These are phyloP conservation scores for Apiospora saccharicola DNA, from an alignment of 2,329 filamentous ascomycete genomes.

Conservation along the genomic window DNA sequence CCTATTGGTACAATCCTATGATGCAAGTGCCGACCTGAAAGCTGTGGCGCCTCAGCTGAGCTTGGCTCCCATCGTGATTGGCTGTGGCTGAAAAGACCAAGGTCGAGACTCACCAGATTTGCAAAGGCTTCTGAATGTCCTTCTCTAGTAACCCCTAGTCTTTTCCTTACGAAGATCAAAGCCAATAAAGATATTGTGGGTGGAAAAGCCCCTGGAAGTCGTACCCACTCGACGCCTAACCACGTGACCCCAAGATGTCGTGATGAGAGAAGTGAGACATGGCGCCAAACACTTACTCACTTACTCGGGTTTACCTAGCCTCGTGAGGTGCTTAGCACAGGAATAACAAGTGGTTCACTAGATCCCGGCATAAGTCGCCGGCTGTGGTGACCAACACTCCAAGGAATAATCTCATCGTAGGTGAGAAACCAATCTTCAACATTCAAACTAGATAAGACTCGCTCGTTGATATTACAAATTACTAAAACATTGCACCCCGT, in stretches of 20 bases:
- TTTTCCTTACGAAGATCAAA: not conserved
- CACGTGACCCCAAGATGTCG: too few relatives aligned
- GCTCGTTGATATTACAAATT: constrained; percentile 6
- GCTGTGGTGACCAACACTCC: too few relatives aligned
- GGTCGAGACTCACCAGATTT: not conserved
- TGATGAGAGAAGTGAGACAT: too few relatives aligned
- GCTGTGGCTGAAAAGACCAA: not conserved
- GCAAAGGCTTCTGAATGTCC: not conserved
- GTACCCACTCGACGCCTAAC: too few relatives aligned
- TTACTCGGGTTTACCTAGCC: too few relatives aligned
- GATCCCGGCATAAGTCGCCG: too few relatives aligned
- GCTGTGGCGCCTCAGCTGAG: not conserved
- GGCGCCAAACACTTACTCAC: too few relatives aligned
- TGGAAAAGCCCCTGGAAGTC: not conserved
- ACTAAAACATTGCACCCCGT: not conserved
- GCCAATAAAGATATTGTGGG: not conserved
- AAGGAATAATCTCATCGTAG: not conserved
- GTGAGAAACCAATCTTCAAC: not conserved
- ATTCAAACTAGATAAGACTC: not conserved
- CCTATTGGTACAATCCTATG: not conserved
- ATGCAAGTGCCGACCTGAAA: not conserved
- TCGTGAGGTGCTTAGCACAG: too few relatives aligned
- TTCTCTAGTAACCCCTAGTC: not conserved
- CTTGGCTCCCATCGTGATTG: not conserved
- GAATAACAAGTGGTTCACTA: too few relatives aligned